A percentile compares a stretch with the other conserved stretches of the same genome.
Evolutionary conservation across 371 early-diverging fungal genomes (phyloP).

Genomic region (Homolaphlyctis polyrhiza): DNA sequence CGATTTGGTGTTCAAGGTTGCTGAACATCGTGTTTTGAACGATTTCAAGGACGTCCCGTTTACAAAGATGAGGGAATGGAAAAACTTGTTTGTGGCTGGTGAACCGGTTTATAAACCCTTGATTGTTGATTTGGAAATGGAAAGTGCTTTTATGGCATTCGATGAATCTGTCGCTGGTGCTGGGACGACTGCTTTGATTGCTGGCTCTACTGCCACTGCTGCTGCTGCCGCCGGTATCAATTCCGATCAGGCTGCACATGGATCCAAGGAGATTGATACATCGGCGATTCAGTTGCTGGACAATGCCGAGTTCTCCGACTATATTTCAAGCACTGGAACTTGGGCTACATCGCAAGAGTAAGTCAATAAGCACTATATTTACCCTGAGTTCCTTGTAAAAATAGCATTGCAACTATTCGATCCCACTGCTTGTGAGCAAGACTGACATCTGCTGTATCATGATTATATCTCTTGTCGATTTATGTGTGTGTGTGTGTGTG

Average conservation of each 20-base stretch:
- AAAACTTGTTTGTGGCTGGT: constrained; percentile 37
- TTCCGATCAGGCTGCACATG: neutral
- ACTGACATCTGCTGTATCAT: too few species aligned
- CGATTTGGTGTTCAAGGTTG: constrained; percentile 35
- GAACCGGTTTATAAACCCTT: constrained; percentile 25
- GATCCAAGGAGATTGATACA: neutral
- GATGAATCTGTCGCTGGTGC: neutral
- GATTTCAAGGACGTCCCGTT: constrained; percentile 36
- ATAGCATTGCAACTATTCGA: too few species aligned
- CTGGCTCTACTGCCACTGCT: neutral
- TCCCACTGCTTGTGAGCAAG: too few species aligned
- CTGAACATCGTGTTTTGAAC: constrained; percentile 39
- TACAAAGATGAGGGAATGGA: constrained; percentile 43
- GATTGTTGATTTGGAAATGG: constrained; percentile 28
- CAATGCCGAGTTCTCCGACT: constrained; percentile 44
- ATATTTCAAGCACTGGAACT: constrained; percentile 21
- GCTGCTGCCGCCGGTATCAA: neutral
- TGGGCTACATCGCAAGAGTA: constrained; percentile 14
- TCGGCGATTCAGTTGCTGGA: constrained; percentile 37
- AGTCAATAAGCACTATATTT: neutral
- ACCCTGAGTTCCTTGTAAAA: neutral
- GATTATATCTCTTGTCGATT: neutral
- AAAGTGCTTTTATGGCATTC: constrained; percentile 15
- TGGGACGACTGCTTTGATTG: too few species aligned
- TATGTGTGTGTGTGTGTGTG: neutral